Conservation (phyloP, 2,329 filamentous ascomycete species). For the Phialemonium atrogriseum region DNA sequence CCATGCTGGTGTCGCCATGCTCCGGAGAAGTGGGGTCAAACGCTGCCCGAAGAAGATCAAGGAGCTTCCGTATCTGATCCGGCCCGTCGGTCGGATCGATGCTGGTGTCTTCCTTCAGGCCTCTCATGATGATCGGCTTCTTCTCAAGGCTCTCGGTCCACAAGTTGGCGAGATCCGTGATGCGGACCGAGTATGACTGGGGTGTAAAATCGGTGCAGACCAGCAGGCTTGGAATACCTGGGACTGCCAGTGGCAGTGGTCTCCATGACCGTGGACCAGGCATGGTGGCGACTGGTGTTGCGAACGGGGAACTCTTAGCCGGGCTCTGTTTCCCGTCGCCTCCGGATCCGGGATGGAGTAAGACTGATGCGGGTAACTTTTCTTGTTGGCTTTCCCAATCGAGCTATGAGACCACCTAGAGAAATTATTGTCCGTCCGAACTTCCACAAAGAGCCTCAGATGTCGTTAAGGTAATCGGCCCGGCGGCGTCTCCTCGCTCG, state of each 20-base stretch:
- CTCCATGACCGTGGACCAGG: constrained; percentile 30
- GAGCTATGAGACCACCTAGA: no score
- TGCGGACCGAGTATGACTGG: constrained; percentile 51
- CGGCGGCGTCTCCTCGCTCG: no score
- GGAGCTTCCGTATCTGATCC: constrained; percentile 58
- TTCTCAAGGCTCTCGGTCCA: constrained; percentile 61
- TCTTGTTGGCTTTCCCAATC: no score
- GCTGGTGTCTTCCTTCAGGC: constrained; percentile 53
- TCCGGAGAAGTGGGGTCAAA: constrained; percentile 37
- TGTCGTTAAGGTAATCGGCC: no score
- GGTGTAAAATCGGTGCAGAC: constrained; percentile 48
- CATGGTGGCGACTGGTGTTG: constrained; percentile 23
- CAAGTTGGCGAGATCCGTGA: constrained; percentile 67
- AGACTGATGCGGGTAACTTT: no score
- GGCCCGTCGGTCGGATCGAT: constrained; percentile 66
- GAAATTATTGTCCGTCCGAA: no score
- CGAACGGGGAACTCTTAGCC: no score
- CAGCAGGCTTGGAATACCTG: constrained; percentile 50
- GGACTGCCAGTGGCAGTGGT: constrained; percentile 34
- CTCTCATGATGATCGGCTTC: constrained; percentile 54
- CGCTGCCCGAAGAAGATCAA: constrained; percentile 51
- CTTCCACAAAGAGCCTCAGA: no score
- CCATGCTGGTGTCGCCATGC: constrained; percentile 35
- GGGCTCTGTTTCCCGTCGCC: no score
- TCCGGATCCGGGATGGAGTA: no score